Conservation (phyloP, 306 rosid genomes). For the Medicago truncatula region MtrunA17r5.0-ANR NC_053042.1:35079501-35080000, state of each 20-base stretch:
- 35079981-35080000: constrained; percentile 29
- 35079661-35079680: constrained; percentile 66
- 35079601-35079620: constrained; percentile 49
- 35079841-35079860: constrained; percentile 37
- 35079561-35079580: constrained; percentile 56
- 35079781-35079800: constrained; percentile 72
- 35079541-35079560: constrained; percentile 57
- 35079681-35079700: constrained; percentile 52
- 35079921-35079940: not conserved
- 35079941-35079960: constrained; percentile 24
- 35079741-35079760: constrained; percentile 38
- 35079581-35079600: constrained; percentile 66
- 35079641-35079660: constrained; percentile 63
- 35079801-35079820: constrained; percentile 79
- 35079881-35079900: constrained; percentile 64
- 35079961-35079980: constrained; percentile 34
- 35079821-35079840: constrained; percentile 44
- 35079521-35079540: constrained; percentile 2
- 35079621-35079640: constrained; percentile 56
- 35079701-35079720: constrained; percentile 39
- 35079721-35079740: constrained; percentile 40
- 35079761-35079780: constrained; percentile 45
- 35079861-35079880: constrained; percentile 97
- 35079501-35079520: constrained; percentile 25
- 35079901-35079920: not conserved